These are phyloP conservation scores for Poteriospumella lacustris DNA, from an alignment of 108 stramenopile species.

Conservation along the genomic window DNA sequence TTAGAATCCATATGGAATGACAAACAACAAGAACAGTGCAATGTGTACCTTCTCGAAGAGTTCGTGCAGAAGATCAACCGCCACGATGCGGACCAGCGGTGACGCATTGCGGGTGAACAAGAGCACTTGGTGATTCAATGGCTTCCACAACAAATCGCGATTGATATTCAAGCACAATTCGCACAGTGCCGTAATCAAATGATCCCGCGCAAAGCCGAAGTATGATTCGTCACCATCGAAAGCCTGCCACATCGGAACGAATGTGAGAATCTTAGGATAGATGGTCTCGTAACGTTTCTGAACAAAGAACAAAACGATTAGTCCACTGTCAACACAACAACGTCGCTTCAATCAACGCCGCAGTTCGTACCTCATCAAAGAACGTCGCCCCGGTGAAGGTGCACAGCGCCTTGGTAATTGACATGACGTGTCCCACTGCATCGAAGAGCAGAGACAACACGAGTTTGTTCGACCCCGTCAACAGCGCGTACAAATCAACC, in stretches of 20 bases:
- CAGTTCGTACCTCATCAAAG: too few species aligned
- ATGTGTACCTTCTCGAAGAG: background rate
- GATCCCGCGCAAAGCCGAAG: background rate
- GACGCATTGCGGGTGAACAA: background rate
- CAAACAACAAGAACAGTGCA: background rate
- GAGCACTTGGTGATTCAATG: conserved; percentile 11
- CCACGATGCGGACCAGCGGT: background rate
- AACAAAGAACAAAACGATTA: background rate
- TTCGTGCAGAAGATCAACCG: background rate
- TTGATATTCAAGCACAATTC: background rate
- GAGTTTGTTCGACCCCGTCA: too few species aligned
- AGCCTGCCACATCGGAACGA: background rate
- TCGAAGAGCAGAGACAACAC: too few species aligned
- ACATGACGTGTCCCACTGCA: too few species aligned
- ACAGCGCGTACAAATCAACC: too few species aligned
- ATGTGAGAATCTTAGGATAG: background rate
- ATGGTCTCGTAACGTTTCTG: conserved; percentile 13
- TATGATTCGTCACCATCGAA: background rate
- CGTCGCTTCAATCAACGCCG: too few species aligned
- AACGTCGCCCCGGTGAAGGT: too few species aligned
- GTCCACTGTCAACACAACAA: too few species aligned
- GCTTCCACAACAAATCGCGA: conserved; percentile 22
- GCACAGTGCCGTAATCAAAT: background rate
- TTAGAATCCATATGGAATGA: too few species aligned
- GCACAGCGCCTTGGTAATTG: too few species aligned